Conservation (phyloP, 1,139 yeast genomes). For the Hyphopichia burtonii region DNA sequence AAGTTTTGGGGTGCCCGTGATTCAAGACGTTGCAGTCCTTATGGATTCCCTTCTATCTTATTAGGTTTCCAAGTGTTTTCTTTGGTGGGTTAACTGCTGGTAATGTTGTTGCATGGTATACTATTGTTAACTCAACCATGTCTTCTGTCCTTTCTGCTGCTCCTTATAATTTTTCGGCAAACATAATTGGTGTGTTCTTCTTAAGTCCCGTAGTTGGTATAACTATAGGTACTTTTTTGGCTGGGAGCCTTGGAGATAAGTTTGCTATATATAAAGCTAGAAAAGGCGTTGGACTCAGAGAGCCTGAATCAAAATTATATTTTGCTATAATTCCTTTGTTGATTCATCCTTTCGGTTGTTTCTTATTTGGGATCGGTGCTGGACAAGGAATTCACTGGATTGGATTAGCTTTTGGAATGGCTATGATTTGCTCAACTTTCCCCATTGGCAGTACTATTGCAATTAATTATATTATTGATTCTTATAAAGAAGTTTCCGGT, state of each 20-base stretch:
- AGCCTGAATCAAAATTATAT: constrained; percentile 30
- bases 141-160: constrained; percentile 37
- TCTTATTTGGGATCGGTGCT: constrained; percentile 23
- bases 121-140: constrained; percentile 48
- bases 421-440: constrained; percentile 18
- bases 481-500: constrained; percentile 20
- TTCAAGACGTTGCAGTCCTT: constrained; percentile 12
- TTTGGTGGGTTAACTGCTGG: constrained; percentile 20
- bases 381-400: constrained; percentile 21
- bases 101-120: constrained; percentile 42
- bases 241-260: constrained; percentile 33
- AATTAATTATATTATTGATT: constrained; percentile 20
- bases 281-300: constrained; percentile 24
- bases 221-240: constrained; percentile 26
- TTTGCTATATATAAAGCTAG: constrained; percentile 23
- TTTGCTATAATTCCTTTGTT: constrained; percentile 24
- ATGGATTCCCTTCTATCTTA: constrained; percentile 15
- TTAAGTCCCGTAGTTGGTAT: constrained; percentile 37
- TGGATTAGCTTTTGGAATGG: constrained; percentile 21
- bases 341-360: constrained; percentile 15
- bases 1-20: constrained; percentile 13
- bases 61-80: constrained; percentile 15
- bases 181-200: constrained; percentile 42
- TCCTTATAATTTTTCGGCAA: constrained; percentile 41
- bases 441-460: constrained; percentile 21